phyloP scores from a whole-genome alignment of 2,329 filamentous ascomycete genomes.

The Tolypocladium nubicola region DNA sequence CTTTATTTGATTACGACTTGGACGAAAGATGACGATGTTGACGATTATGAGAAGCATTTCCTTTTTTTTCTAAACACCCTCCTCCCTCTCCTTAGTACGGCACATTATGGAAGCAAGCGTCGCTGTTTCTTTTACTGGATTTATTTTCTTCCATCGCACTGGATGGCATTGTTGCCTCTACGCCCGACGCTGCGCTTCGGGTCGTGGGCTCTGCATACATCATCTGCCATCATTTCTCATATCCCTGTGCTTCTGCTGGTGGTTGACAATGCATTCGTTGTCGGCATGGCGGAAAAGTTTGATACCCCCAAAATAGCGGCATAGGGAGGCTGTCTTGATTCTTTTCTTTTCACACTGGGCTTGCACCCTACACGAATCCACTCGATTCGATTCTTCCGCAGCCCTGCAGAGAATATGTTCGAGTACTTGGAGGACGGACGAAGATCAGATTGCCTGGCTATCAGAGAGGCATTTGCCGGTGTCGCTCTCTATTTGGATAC shows the following conservation, averaged over 20 bases:
- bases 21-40: slow-evolving; percentile 17
- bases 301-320: slow-evolving; percentile 24
- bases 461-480: background rate
- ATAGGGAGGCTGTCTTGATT: slow-evolving; percentile 12
- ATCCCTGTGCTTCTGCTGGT: slow-evolving; percentile 13
- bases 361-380: background rate
- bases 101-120: slow-evolving; percentile 9
- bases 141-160: slow-evolving; percentile 13
- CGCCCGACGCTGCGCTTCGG: slow-evolving; percentile 10
- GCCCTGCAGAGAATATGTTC: slow-evolving; percentile 2
- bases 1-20: slow-evolving; percentile 18
- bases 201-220: background rate
- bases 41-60: slow-evolving; percentile 16
- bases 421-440: background rate
- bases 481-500: background rate
- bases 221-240: slow-evolving; percentile 2
- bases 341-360: background rate
- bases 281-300: slow-evolving; percentile 15
- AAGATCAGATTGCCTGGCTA: background rate
- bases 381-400: background rate
- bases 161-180: slow-evolving; percentile 1
- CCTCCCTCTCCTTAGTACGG: background rate
- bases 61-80: slow-evolving; percentile 7
- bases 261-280: slow-evolving; percentile 12
- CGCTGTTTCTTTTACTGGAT: slow-evolving; percentile 7